Evolutionary conservation across 352 stramenopile genomes (phyloP).

Genomic region (Pythium sp.): DNA sequence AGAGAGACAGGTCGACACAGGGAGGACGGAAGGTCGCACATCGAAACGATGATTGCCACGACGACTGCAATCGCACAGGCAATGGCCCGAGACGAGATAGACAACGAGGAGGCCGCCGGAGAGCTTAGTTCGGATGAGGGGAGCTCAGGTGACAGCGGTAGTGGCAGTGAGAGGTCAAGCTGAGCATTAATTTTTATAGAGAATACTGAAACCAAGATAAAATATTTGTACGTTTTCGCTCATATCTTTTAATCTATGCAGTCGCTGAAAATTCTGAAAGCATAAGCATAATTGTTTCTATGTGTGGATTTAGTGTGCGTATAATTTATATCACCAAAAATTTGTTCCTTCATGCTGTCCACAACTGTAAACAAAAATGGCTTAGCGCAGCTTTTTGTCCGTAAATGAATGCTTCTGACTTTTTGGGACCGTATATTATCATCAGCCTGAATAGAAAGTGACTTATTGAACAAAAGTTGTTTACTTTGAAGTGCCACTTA

Average conservation of each 20-base stretch:
- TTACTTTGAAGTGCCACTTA: too few species aligned
- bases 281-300: background rate
- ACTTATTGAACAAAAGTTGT: too few species aligned
- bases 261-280: background rate
- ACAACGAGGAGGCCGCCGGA: background rate
- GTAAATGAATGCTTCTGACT: too few species aligned
- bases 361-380: background rate
- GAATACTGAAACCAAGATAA: constrained; percentile 2
- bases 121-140: background rate
- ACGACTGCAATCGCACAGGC: constrained; percentile 2
- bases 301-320: background rate
- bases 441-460: too few species aligned
- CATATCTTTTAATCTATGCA: background rate
- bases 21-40: background rate
- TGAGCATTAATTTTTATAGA: background rate
- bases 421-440: too few species aligned
- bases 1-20: background rate
- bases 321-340: constrained; percentile 7
- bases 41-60: background rate
- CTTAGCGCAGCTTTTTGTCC: too few species aligned
- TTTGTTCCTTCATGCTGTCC: constrained; percentile 1
- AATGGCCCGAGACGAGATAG: background rate
- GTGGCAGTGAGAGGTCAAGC: constrained; percentile 8
- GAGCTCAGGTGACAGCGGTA: background rate
- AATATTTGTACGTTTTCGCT: background rate